Percentiles rank a stretch among this genome's conserved stretches.
Conservation (phyloP, 2,329 filamentous ascomycete genomes). For the Hortaea sp. region DNA sequence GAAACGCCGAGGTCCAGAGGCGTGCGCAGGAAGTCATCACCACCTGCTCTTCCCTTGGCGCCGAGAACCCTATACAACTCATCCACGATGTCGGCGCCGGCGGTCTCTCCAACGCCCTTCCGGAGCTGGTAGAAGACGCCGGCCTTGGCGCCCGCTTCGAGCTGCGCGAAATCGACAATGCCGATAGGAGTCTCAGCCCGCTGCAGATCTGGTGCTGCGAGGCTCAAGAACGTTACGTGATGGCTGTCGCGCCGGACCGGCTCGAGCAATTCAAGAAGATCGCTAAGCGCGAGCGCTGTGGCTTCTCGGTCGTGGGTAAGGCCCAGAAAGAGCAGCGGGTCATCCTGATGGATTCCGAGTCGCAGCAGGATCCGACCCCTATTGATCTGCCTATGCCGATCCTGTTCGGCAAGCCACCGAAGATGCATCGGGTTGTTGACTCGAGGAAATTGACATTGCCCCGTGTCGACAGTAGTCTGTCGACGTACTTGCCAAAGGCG, state of each 20-base stretch:
- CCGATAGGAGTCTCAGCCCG: slow-evolving; percentile 85
- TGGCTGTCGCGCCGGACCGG: slow-evolving; percentile 71
- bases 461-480: slow-evolving; percentile 65
- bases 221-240: slow-evolving; percentile 89
- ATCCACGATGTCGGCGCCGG: slow-evolving; percentile 97
- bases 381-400: slow-evolving; percentile 86
- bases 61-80: slow-evolving; percentile 82
- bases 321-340: slow-evolving; percentile 65
- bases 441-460: slow-evolving; percentile 58
- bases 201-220: slow-evolving; percentile 98
- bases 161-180: slow-evolving; percentile 84
- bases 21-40: slow-evolving; percentile 98
- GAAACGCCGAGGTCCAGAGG: slow-evolving; percentile 92
- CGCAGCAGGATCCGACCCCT: slow-evolving; percentile 60
- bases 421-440: slow-evolving; percentile 64
- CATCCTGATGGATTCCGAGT: slow-evolving; percentile 72
- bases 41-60: slow-evolving; percentile 74
- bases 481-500: slow-evolving; percentile 54
- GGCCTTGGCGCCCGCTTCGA: slow-evolving; percentile 87
- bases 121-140: slow-evolving; percentile 85
- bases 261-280: slow-evolving; percentile 65
- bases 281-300: slow-evolving; percentile 72
- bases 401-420: slow-evolving; percentile 79
- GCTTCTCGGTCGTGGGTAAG: slow-evolving; percentile 81
- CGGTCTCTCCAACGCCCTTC: slow-evolving; percentile 72